Percentiles rank a stretch among this genome's conserved stretches.
phyloP scores from a whole-genome alignment of 1,139 yeast genomes.

The Hansenula sp. region DNA sequence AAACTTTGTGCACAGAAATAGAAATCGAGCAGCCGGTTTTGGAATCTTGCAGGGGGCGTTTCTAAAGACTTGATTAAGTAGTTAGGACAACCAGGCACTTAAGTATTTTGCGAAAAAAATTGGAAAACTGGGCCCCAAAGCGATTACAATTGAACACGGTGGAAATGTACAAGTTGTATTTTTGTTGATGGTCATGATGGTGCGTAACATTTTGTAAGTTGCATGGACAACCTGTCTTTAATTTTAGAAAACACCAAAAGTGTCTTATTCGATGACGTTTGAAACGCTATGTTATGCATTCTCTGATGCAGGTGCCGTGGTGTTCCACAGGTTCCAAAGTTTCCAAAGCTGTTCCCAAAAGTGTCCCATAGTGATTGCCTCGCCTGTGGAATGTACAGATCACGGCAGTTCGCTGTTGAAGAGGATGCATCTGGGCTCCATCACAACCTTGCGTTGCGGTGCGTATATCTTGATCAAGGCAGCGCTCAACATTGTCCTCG shows the following conservation, averaged over 20 bases:
- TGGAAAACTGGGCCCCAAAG: too few species aligned
- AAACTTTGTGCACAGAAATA: too few species aligned
- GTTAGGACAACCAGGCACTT: too few species aligned
- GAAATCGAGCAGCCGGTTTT: too few species aligned
- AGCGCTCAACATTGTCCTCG: background rate
- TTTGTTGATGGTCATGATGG: background rate
- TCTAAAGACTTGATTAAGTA: too few species aligned
- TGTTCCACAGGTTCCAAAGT: background rate
- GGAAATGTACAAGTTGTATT: background rate
- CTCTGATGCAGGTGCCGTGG: background rate
- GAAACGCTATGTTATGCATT: background rate
- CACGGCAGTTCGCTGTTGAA: too few species aligned
- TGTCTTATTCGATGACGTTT: constrained; percentile 1
- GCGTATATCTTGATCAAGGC: background rate
- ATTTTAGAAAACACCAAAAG: background rate
- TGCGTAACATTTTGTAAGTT: background rate
- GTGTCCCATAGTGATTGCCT: too few species aligned
- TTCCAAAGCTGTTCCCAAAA: background rate
- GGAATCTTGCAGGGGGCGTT: too few species aligned
- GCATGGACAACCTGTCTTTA: background rate
- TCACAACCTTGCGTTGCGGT: background rate
- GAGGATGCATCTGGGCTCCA: background rate
- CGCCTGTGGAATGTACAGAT: too few species aligned
- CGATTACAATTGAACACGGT: too few species aligned
- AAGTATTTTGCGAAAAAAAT: too few species aligned